phyloP scores from a whole-genome alignment of 345 rosid genomes.

The Microcos paniculata region DNA sequence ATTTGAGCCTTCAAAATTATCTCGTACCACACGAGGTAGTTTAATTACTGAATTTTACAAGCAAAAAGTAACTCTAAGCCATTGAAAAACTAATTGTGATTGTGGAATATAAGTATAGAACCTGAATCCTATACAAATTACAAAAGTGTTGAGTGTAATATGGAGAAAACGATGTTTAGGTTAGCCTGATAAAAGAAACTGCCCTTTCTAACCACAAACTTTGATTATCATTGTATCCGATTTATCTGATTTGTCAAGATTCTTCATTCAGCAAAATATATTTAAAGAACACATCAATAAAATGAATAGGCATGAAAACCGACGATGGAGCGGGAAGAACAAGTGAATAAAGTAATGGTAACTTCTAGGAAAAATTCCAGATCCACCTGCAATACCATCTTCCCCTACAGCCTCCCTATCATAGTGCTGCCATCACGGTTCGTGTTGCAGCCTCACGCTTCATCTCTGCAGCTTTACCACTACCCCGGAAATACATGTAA shows the following conservation, averaged over 20 bases:
- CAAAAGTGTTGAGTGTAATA: too few relatives aligned
- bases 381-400: background rate
- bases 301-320: constrained; percentile 5
- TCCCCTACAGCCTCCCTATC: constrained; percentile 12
- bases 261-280: background rate
- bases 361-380: background rate
- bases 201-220: background rate
- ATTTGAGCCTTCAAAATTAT: too few relatives aligned
- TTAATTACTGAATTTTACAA: too few relatives aligned
- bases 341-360: background rate
- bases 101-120: too few relatives aligned
- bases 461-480: constrained; percentile 87
- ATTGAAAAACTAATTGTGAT: too few relatives aligned
- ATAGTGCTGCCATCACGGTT: constrained; percentile 78
- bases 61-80: too few relatives aligned
- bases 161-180: background rate
- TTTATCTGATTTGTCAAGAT: background rate
- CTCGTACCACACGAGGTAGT: too few relatives aligned
- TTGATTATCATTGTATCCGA: background rate
- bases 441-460: constrained; percentile 71
- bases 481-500: constrained; percentile 90
- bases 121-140: too few relatives aligned
- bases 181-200: background rate
- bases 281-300: background rate
- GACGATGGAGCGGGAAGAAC: background rate